A percentile compares a stretch with the other conserved stretches of the same genome.
phyloP scores from a whole-genome alignment of 345 rosid species.

The Eucalyptus viminalis region DNA sequence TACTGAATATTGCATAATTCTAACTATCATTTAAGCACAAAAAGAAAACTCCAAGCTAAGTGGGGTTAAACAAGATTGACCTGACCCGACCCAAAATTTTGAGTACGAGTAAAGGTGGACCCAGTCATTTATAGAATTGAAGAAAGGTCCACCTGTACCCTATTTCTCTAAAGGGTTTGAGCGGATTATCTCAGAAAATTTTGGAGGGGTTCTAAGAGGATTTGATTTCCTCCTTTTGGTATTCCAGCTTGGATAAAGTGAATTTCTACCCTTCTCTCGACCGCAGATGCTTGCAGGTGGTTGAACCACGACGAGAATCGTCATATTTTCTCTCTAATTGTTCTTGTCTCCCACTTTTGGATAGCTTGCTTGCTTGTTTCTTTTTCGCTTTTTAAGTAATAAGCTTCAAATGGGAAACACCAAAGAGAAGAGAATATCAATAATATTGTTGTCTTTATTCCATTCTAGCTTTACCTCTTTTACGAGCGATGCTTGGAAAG shows the following conservation, averaged over 20 bases:
- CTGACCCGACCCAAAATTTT: too few species aligned
- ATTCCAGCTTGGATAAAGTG: background rate
- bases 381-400: background rate
- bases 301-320: background rate
- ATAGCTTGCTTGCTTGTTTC: too few species aligned
- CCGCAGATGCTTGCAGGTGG: background rate
- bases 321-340: too few species aligned
- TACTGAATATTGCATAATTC: too few species aligned
- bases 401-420: background rate
- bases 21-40: too few species aligned
- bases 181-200: accelerated
- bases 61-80: too few species aligned
- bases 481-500: background rate
- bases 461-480: background rate
- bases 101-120: too few species aligned
- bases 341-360: background rate
- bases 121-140: too few species aligned
- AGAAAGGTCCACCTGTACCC: too few species aligned
- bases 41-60: too few species aligned
- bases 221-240: background rate
- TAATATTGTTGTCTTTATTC: background rate
- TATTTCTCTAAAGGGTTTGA: too few species aligned
- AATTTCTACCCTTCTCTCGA: background rate
- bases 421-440: background rate
- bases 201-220: background rate